Percentiles rank a stretch among this genome's conserved stretches.
phyloP scores from a whole-genome alignment of 2,329 filamentous ascomycete species.

The Scortechinia acanthostroma region DNA sequence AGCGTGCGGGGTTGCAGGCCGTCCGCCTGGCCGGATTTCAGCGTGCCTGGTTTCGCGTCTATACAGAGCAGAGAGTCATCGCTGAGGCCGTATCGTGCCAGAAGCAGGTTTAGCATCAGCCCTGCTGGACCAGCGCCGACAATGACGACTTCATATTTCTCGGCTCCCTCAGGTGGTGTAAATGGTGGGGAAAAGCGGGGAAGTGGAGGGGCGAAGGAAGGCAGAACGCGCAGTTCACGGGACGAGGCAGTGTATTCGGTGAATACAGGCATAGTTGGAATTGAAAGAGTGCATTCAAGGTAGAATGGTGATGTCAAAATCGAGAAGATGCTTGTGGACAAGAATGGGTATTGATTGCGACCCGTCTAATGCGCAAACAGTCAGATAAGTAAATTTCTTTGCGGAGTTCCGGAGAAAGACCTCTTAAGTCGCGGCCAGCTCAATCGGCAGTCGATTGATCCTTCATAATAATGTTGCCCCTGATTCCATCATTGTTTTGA shows the following conservation, averaged over 20 bases:
- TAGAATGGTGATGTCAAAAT: too few species aligned
- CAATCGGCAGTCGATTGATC: too few species aligned
- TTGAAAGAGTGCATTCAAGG: too few species aligned
- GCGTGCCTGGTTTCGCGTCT: conserved; percentile 24
- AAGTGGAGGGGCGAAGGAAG: conserved; percentile 25
- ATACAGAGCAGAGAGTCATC: conserved; percentile 29
- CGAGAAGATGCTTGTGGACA: too few species aligned
- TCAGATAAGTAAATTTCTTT: too few species aligned
- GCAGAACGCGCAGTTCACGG: conserved; percentile 26
- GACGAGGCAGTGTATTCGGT: conserved; percentile 19
- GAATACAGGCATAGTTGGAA: conserved; percentile 34
- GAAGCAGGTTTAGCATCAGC: conserved; percentile 26
- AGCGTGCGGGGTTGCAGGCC: conserved; percentile 30
- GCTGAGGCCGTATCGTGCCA: conserved; percentile 30
- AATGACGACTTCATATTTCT: conserved; percentile 30
- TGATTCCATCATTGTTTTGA: too few species aligned
- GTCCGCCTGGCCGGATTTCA: conserved; percentile 31
- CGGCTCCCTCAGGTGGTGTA: conserved; percentile 8
- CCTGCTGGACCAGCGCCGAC: conserved; percentile 31
- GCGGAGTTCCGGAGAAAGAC: too few species aligned
- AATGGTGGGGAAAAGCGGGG: conserved; percentile 18
- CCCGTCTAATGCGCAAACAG: too few species aligned
- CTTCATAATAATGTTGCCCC: too few species aligned
- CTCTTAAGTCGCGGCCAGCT: too few species aligned
- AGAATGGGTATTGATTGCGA: too few species aligned